Evolutionary conservation across 1,139 yeast species (phyloP).

Genomic region (Saccharomycopsis hybrid): DNA sequence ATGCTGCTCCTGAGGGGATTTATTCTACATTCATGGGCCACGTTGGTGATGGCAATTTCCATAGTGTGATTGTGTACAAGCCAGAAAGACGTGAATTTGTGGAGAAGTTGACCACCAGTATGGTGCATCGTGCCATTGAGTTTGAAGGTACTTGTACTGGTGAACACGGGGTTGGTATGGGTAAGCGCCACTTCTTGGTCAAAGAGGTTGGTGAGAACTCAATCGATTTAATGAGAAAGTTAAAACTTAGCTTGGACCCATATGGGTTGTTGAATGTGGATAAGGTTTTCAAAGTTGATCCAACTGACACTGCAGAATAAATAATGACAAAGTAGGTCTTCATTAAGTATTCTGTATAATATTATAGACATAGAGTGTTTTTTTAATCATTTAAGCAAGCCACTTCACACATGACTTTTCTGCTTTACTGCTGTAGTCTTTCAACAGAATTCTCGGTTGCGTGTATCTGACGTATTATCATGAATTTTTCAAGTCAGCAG

Average conservation of each 20-base stretch:
- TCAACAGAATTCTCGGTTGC: too few relatives aligned
- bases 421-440: too few relatives aligned
- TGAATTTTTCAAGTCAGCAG: too few relatives aligned
- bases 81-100: constrained; percentile 29
- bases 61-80: constrained; percentile 44
- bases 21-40: constrained; percentile 55
- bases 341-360: too few relatives aligned
- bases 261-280: constrained; percentile 53
- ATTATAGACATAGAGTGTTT: too few relatives aligned
- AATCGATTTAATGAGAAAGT: constrained; percentile 48
- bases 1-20: constrained; percentile 31
- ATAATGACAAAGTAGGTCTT: too few relatives aligned
- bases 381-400: too few relatives aligned
- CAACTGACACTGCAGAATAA: constrained; percentile 31
- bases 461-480: too few relatives aligned
- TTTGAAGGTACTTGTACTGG: constrained; percentile 60
- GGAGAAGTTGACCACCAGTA: constrained; percentile 29
- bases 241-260: constrained; percentile 52
- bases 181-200: constrained; percentile 44
- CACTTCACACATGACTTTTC: too few relatives aligned
- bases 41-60: constrained; percentile 62
- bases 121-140: constrained; percentile 32
- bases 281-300: constrained; percentile 53
- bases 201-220: constrained; percentile 46
- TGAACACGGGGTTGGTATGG: constrained; percentile 58